A percentile compares a stretch with the other conserved stretches of the same genome.
These are phyloP conservation scores for Puccinia sorghi DNA, from an alignment of 1,284 basidiomycete genomes.

Conservation along the genomic window DNA sequence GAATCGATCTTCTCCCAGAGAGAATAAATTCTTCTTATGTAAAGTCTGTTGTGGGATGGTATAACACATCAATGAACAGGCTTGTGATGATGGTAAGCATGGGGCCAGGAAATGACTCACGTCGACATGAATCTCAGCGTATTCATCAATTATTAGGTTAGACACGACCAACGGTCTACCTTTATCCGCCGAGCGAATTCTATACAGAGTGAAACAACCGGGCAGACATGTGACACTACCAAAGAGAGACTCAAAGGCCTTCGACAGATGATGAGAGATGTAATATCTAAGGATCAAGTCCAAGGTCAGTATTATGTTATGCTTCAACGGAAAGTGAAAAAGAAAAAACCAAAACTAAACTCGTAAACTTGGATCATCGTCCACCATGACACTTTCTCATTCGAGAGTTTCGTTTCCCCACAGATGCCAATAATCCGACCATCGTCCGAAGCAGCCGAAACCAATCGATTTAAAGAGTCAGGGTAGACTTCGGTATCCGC, in stretches of 20 bases:
- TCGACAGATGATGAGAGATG: conserved; percentile 87
- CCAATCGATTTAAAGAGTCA: conserved; percentile 79
- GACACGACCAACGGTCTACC: conserved; percentile 65
- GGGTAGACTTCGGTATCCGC: conserved; percentile 93
- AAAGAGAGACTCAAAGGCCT: conserved; percentile 95
- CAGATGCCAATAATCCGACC: conserved; percentile 91
- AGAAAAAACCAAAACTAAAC: conserved; percentile 42
- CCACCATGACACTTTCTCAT: conserved; percentile 86
- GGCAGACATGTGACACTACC: conserved; percentile 99
- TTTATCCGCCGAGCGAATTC: conserved; percentile 75
- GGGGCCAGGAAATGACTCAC: conserved; percentile 83
- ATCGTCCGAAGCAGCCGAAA: conserved; percentile 81
- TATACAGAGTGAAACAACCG: conserved; percentile 91
- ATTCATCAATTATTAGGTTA: conserved; percentile 85
- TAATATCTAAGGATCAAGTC: not conserved
- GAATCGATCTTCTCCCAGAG: conserved; percentile 98
- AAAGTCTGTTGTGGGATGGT: not conserved
- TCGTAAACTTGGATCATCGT: conserved; percentile 90
- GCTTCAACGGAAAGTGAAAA: not conserved
- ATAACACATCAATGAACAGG: not conserved
- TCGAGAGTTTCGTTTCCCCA: conserved; percentile 85
- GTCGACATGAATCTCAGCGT: conserved; percentile 93
- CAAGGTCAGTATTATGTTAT: not conserved
- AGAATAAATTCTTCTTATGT: conserved; percentile 72
- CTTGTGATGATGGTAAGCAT: not conserved